These are phyloP conservation scores for Trichoderma guizhouense DNA, from an alignment of 2,329 filamentous ascomycete genomes.

Conservation along the genomic window DNA sequence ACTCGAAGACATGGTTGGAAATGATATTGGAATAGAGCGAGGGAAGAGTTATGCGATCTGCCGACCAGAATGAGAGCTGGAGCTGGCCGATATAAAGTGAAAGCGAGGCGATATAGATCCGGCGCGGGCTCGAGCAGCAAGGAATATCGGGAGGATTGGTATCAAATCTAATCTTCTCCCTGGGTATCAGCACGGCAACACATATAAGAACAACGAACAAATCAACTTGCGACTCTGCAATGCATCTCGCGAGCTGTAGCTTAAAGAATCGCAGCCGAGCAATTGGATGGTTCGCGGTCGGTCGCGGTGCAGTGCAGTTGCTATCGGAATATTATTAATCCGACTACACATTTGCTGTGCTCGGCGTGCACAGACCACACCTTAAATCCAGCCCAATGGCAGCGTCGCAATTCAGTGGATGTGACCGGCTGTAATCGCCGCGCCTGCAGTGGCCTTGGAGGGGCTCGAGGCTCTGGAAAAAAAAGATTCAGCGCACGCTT, in stretches of 20 bases:
- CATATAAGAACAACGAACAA: background rate
- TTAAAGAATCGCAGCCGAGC: background rate
- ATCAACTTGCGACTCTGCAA: background rate
- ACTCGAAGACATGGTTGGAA: conserved; percentile 33
- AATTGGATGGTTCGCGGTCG: background rate
- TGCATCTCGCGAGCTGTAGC: background rate
- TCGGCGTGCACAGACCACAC: conserved; percentile 33
- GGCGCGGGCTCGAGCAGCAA: background rate
- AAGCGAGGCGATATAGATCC: background rate
- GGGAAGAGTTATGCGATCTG: background rate
- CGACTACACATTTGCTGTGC: conserved; percentile 16
- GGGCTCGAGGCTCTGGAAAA: background rate
- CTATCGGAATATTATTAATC: conserved; percentile 23
- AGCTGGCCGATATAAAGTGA: background rate
- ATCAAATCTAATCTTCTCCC: background rate
- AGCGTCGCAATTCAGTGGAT: background rate
- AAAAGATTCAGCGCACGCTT: background rate
- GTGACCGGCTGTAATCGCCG: background rate
- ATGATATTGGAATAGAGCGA: background rate
- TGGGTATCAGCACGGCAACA: background rate
- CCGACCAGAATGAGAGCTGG: background rate
- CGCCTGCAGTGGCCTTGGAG: background rate
- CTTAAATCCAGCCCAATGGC: conserved; percentile 27
- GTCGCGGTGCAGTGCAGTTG: background rate
- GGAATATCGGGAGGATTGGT: background rate